These are phyloP conservation scores for Coniella lustricola DNA, from an alignment of 2,329 filamentous ascomycete genomes.

Conservation along the genomic window DNA sequence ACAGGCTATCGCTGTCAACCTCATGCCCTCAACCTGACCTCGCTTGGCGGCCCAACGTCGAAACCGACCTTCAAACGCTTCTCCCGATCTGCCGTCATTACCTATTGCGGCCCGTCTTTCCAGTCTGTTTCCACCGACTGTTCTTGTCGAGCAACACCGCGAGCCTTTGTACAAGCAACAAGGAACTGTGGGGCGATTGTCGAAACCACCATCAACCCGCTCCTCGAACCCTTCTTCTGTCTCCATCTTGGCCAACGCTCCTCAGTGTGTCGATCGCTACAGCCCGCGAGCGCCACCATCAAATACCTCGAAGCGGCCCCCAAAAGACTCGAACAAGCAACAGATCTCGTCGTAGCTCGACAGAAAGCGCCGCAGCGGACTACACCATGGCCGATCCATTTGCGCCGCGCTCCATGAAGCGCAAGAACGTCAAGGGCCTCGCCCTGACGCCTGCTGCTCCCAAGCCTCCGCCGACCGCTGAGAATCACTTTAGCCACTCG, in stretches of 20 bases:
- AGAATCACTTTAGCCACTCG: conserved; percentile 52
- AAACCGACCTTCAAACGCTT: neutral
- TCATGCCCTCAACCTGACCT: conserved; percentile 1
- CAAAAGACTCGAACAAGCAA: neutral
- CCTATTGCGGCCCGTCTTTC: neutral
- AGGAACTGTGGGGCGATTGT: neutral
- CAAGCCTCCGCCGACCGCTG: conserved; percentile 64
- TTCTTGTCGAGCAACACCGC: neutral
- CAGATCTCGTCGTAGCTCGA: neutral
- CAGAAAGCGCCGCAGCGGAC: neutral
- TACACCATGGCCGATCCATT: conserved; percentile 54
- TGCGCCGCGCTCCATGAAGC: conserved; percentile 80
- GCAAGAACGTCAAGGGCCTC: conserved; percentile 97
- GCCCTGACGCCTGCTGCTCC: conserved; percentile 74
- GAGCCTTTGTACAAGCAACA: neutral
- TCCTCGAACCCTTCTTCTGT: conserved; percentile 5
- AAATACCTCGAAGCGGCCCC: neutral
- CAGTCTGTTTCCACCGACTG: neutral
- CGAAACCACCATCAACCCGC: conserved; percentile 1
- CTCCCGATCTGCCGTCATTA: neutral
- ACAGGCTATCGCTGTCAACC: conserved; percentile 4
- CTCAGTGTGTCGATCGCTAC: conserved; percentile 4
- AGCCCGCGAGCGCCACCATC: neutral
- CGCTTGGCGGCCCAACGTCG: conserved; percentile 4
- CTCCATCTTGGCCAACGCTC: neutral